Percentiles rank a stretch among this genome's conserved stretches.
Conservation (phyloP, 345 rosid genomes). For the Xanthoceras sorbifolium region DNA sequence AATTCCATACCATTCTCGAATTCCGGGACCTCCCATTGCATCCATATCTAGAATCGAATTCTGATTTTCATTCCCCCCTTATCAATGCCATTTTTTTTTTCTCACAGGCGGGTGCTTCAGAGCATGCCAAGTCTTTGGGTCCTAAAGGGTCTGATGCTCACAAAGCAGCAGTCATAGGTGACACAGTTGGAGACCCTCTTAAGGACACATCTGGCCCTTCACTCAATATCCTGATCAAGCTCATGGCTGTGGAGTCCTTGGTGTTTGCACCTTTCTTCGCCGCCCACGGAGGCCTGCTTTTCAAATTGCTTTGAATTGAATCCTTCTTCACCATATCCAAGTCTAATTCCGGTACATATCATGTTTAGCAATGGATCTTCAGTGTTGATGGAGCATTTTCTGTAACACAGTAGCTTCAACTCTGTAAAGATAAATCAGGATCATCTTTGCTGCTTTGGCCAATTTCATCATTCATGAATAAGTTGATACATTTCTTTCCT, state of each 20-base stretch:
- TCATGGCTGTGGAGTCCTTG: constrained; percentile 74
- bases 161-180: constrained; percentile 76
- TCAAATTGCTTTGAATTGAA: constrained; percentile 46
- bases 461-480: background rate
- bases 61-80: background rate
- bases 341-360: background rate
- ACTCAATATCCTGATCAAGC: constrained; percentile 74
- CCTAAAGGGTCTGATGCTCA: constrained; percentile 75
- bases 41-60: background rate
- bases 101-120: constrained; percentile 59
- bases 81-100: background rate
- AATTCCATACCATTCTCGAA: background rate
- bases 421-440: background rate
- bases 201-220: constrained; percentile 79
- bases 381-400: background rate
- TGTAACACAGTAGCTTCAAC: background rate
- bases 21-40: no score
- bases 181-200: constrained; percentile 72
- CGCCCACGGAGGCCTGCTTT: constrained; percentile 60
- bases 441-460: background rate
- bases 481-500: background rate
- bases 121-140: constrained; percentile 60
- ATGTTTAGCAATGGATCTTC: background rate
- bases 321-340: background rate
- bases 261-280: constrained; percentile 83